These are phyloP conservation scores for Kluyveromyces sp. DNA, from an alignment of 1,139 yeast species.

Conservation along the genomic window DNA sequence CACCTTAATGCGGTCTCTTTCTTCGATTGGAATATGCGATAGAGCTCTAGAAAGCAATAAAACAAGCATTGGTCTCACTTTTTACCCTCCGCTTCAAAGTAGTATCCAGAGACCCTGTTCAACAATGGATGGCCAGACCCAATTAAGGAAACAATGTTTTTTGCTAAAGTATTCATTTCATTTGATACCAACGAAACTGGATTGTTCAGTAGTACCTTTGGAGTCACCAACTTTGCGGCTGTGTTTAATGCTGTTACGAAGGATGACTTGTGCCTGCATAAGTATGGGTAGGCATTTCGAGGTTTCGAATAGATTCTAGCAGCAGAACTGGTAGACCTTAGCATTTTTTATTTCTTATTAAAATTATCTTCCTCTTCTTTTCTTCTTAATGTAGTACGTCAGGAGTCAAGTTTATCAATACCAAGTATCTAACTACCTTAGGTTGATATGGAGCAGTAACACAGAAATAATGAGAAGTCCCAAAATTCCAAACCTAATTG, in stretches of 20 bases:
- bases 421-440: no score
- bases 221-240: slow-evolving; percentile 77
- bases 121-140: slow-evolving; percentile 93
- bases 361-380: no score
- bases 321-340: no score
- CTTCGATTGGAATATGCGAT: slow-evolving; percentile 61
- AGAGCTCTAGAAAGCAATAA: slow-evolving; percentile 75
- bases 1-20: slow-evolving; percentile 56
- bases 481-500: no score
- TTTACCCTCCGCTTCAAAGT: slow-evolving; percentile 93
- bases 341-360: no score
- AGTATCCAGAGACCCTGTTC: slow-evolving; percentile 83
- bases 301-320: no score
- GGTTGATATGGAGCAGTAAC: no score
- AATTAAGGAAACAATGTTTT: slow-evolving; percentile 74
- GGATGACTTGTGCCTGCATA: slow-evolving; percentile 30
- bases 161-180: slow-evolving; percentile 87
- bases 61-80: slow-evolving; percentile 86
- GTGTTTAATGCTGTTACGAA: slow-evolving; percentile 61
- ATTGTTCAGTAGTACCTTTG: slow-evolving; percentile 51
- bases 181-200: slow-evolving; percentile 90
- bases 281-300: neutral
- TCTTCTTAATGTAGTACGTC: no score
- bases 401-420: no score
- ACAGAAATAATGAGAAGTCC: no score